Conservation (phyloP, 148 eudicot genomes). For the Vaccinium vitisidaea region DNA sequence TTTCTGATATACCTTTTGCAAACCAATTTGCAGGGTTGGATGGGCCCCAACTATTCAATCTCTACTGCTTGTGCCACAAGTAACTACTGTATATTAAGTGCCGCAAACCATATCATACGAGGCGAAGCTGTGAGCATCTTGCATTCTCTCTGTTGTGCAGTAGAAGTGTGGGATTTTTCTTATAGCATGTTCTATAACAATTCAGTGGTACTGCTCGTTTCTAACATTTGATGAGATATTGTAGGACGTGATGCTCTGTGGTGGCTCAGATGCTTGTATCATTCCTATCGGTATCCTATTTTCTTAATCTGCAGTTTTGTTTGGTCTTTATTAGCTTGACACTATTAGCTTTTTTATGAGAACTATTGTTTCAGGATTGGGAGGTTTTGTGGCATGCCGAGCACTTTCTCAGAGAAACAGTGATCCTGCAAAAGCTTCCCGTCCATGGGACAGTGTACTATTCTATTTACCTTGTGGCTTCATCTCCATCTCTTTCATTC, state of each 20-base stretch:
- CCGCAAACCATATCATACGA: slow-evolving; percentile 90
- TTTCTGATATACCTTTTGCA: slow-evolving; percentile 19
- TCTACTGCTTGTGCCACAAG: slow-evolving; percentile 99
- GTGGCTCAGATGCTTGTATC: slow-evolving; percentile 90
- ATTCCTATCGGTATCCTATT: slow-evolving; percentile 72
- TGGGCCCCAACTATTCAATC: slow-evolving; percentile 96
- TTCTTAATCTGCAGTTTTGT: slow-evolving; percentile 9
- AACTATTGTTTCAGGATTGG: slow-evolving; percentile 63
- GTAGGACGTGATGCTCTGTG: slow-evolving; percentile 96
- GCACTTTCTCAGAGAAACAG: slow-evolving; percentile 85
- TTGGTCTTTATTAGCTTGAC: background rate
- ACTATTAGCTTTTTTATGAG: slow-evolving; percentile 6
- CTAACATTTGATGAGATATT: slow-evolving; percentile 18
- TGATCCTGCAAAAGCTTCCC: slow-evolving; percentile 92
- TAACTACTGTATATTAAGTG: slow-evolving; percentile 90
- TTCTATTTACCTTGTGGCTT: slow-evolving; percentile 3
- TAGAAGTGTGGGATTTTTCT: slow-evolving; percentile 7
- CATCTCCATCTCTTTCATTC: slow-evolving; percentile 3
- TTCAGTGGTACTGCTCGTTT: background rate
- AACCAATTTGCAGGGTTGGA: slow-evolving; percentile 75
- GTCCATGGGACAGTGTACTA: slow-evolving; percentile 89
- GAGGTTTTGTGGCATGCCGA: slow-evolving; percentile 93
- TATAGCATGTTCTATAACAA: background rate
- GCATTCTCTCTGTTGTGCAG: slow-evolving; percentile 12
- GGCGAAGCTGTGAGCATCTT: slow-evolving; percentile 87